These are phyloP conservation scores for Talaromyces sp. DNA, from an alignment of 2,329 filamentous ascomycete species.

Conservation along the genomic window DNA sequence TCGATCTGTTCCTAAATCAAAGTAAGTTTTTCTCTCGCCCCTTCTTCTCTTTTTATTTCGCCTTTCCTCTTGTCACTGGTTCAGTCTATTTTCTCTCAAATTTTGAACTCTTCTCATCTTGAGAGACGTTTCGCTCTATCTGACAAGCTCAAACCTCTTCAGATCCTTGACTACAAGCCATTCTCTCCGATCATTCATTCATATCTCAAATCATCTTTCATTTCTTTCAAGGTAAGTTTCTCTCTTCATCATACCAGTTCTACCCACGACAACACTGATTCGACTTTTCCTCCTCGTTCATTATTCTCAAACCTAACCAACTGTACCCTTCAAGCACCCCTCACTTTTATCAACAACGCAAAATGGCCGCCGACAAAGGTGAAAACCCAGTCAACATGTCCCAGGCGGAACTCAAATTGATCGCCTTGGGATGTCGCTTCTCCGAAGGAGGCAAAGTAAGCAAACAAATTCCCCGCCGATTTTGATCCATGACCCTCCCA, in stretches of 20 bases:
- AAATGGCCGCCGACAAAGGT: slow-evolving; percentile 3
- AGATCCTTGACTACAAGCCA: not conserved
- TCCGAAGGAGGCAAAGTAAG: slow-evolving; percentile 15
- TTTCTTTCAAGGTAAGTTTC: not conserved
- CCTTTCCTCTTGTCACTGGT: not conserved
- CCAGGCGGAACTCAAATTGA: slow-evolving; percentile 15
- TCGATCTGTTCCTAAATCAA: not conserved
- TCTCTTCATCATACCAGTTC: not conserved
- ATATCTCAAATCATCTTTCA: not conserved
- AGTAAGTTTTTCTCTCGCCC: not conserved
- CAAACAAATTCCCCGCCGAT: no score
- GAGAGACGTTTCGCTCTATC: not conserved
- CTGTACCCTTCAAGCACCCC: not conserved
- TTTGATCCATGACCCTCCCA: not conserved
- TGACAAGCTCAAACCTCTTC: not conserved
- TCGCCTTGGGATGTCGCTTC: slow-evolving; percentile 15
- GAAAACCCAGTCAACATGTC: slow-evolving; percentile 8
- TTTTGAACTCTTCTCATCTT: not conserved
- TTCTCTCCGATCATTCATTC: not conserved
- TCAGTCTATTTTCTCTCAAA: not conserved
- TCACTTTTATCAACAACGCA: not conserved
- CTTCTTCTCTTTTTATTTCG: not conserved
- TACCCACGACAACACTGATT: not conserved
- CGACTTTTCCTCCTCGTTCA: not conserved
- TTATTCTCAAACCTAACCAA: not conserved